A percentile compares a stretch with the other conserved stretches of the same genome.
These are phyloP conservation scores for Emmonsiellopsis sp. DNA, from an alignment of 2,329 filamentous ascomycete genomes.

Conservation along the genomic window DNA sequence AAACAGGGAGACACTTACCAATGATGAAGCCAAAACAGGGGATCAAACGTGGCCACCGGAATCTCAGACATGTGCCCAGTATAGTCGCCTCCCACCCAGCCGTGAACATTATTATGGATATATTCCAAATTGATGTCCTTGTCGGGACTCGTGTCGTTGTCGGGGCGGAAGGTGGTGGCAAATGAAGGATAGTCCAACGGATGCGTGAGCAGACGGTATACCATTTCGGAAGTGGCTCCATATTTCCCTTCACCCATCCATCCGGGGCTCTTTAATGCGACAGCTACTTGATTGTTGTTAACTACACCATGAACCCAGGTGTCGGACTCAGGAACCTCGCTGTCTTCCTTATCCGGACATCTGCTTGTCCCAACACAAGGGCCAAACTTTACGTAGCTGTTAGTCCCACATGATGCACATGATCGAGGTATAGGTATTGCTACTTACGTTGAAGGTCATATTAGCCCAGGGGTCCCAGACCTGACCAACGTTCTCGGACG, in stretches of 20 bases:
- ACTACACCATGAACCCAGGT: conserved; percentile 13
- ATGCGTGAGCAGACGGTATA: conserved; percentile 13
- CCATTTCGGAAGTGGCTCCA: conserved; percentile 12
- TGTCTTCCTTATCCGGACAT: conserved; percentile 9
- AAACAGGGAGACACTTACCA: not conserved
- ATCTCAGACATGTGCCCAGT: conserved; percentile 60
- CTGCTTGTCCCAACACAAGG: conserved; percentile 14
- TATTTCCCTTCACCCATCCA: conserved; percentile 9
- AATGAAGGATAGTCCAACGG: conserved; percentile 12
- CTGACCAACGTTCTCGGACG: conserved; percentile 4
- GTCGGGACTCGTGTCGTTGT: conserved; percentile 4
- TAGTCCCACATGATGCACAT: not conserved
- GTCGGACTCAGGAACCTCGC: conserved; percentile 13
- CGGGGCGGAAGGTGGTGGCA: conserved; percentile 17
- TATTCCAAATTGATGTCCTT: conserved; percentile 26
- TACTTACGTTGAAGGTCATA: conserved; percentile 4
- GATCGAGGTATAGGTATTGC: not conserved
- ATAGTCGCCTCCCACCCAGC: conserved; percentile 45
- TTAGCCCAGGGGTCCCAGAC: conserved; percentile 3
- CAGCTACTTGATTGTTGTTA: conserved; percentile 14
- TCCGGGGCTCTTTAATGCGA: conserved; percentile 8
- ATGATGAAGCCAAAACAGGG: conserved; percentile 21
- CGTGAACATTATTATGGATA: conserved; percentile 40
- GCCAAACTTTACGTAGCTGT: conserved; percentile 8
- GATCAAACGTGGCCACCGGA: conserved; percentile 70